These are phyloP conservation scores for Penicillium fimorum DNA, from an alignment of 495 filamentous ascomycete genomes.

Conservation along the genomic window DNA sequence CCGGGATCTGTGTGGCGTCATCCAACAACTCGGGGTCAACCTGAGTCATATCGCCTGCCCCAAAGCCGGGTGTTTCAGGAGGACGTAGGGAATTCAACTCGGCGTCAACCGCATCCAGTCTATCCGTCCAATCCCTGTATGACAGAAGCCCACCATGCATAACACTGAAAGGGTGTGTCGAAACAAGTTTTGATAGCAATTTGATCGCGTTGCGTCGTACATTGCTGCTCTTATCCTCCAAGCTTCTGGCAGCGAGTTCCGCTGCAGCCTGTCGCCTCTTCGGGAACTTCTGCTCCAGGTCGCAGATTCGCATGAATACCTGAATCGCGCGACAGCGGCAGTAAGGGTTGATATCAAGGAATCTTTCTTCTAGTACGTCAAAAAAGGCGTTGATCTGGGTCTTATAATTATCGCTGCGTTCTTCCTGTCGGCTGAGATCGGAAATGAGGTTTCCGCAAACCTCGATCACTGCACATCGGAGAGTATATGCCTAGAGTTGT, in stretches of 20 bases:
- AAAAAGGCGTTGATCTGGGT: constrained; percentile 95
- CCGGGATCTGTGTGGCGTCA: constrained; percentile 80
- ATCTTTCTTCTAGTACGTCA: constrained; percentile 91
- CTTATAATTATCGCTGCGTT: constrained; percentile 86
- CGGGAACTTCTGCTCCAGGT: constrained; percentile 90
- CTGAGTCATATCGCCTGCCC: constrained; percentile 51
- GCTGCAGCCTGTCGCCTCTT: constrained; percentile 85
- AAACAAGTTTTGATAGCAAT: constrained; percentile 78
- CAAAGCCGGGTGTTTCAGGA: constrained; percentile 72
- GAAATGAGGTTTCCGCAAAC: constrained; percentile 97
- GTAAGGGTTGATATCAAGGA: constrained; percentile 96
- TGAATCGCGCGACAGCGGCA: constrained; percentile 90
- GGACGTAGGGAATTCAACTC: constrained; percentile 82
- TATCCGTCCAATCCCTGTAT: constrained; percentile 76
- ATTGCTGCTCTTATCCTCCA: constrained; percentile 98
- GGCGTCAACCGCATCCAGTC: constrained; percentile 74
- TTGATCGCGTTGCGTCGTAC: constrained; percentile 95
- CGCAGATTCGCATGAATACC: constrained; percentile 87
- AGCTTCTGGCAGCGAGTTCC: constrained; percentile 78
- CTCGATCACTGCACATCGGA: constrained; percentile 91
- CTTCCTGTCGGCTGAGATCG: constrained; percentile 86
- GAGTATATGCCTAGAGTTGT: constrained; percentile 73
- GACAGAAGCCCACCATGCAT: constrained; percentile 87
- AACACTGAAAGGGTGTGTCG: constrained; percentile 89
- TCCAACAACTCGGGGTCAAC: constrained; percentile 81